Conservation (phyloP, 176 grass and related monocot species). For the Aegilops umbellulata region DNA sequence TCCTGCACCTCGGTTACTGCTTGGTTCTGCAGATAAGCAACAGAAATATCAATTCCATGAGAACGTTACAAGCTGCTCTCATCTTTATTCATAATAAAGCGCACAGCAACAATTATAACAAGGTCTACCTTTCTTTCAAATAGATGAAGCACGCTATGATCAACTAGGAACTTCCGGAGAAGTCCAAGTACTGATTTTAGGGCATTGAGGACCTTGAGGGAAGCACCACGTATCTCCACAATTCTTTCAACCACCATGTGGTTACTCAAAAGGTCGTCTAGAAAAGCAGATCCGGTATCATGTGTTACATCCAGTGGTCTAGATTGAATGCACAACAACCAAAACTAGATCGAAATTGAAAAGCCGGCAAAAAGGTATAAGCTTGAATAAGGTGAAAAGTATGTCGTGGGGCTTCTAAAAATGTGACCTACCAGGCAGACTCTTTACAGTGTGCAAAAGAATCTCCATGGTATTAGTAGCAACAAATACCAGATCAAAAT, state of each 20-base stretch:
- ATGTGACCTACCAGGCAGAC: background rate
- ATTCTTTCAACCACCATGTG: constrained; percentile 63
- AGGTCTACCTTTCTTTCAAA: constrained; percentile 68
- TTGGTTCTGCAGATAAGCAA: constrained; percentile 33
- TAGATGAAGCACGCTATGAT: constrained; percentile 78
- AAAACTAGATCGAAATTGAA: background rate
- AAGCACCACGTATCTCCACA: constrained; percentile 71
- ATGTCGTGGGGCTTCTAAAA: background rate
- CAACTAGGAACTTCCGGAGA: constrained; percentile 85
- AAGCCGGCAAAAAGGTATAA: background rate
- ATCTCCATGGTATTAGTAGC: background rate
- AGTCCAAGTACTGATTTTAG: constrained; percentile 56
- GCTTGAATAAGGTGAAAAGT: background rate
- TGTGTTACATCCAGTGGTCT: background rate
- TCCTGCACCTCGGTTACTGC: background rate
- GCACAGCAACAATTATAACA: background rate
- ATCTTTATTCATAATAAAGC: background rate
- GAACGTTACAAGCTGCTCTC: background rate
- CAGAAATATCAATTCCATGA: constrained; percentile 17
- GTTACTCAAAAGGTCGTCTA: constrained; percentile 24
- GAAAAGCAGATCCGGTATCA: constrained; percentile 10
- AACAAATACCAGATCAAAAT: constrained; percentile 5
- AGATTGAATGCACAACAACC: background rate
- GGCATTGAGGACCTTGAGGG: constrained; percentile 54
- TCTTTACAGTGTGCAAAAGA: background rate